Evolutionary conservation across 192 early-diverging fungal species (phyloP), one percentile per base, ranked within the genome.

Genomic region (Ambispora gerdemannii): DNA sequence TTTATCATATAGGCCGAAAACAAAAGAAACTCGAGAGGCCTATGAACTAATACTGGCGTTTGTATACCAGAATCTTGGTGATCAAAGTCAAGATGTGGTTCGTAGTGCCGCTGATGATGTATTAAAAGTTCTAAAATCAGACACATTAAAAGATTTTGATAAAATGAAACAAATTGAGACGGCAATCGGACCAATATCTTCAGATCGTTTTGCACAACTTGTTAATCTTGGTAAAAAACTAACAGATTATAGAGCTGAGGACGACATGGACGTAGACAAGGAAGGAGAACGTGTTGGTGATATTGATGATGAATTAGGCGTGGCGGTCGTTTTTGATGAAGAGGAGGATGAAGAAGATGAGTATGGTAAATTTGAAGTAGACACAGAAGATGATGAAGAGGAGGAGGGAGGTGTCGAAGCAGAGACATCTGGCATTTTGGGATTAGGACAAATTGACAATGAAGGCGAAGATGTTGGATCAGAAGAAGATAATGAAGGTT

Each of bases 301-400:
- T 4, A 86, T 85, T 32, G 96, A 95, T 50, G 93, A 97, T 50
- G 91, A 94, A 71, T 76, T 89, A 11, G 96, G 95, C 52, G 93
- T 98, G 19, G 95, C 96, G 3, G 96, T 98, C 17, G 91, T 95
- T 0, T 96, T 99, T 78, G 96, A 95, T 70, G 96, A 95, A 52
- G 94, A 95, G 17, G 93, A 96, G 13, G 95, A 97, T 20, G 90
- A 91, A 4, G 91, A 92, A 17, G 90, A 91, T 56, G 89, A 80
- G 28, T 86, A 84, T 36, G 89, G 87, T 53, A 82, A 86, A 50
- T 81, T 83, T 60, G 87, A 88, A 68, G 78, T 82, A 3, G 88
- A 87, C n/a, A 83, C 75, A 0, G 89, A 90, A 27, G 85, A 87
- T 0, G 83, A 83, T 0, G 87, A 86, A 27, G 78, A 74, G 25